phyloP scores from a whole-genome alignment of 805 yeast genomes.

The Priceomyces fermenticarens region DNA sequence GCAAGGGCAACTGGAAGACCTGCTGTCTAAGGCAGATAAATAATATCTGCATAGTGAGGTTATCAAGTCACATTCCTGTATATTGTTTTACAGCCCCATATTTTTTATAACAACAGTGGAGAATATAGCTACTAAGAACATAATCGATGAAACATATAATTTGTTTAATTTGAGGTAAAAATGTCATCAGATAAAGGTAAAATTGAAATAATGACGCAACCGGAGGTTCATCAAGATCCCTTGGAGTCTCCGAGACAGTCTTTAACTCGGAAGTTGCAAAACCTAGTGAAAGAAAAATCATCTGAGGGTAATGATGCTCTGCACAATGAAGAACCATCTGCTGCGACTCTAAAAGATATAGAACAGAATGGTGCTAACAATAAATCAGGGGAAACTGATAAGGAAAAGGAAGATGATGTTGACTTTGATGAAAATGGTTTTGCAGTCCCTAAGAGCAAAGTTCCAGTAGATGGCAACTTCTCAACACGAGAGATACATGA shows the following conservation, averaged over 20 bases:
- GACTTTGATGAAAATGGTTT: slow-evolving; percentile 33
- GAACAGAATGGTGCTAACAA: neutral
- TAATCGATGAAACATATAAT: too few species aligned
- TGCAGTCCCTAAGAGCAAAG: slow-evolving; percentile 33
- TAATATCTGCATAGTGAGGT: too few species aligned
- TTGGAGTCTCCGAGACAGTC: slow-evolving; percentile 6
- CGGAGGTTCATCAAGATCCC: slow-evolving; percentile 13
- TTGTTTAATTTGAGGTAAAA: too few species aligned
- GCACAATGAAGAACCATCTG: neutral
- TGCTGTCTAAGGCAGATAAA: too few species aligned
- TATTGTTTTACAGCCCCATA: too few species aligned
- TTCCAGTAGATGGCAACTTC: slow-evolving; percentile 41
- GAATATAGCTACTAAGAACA: too few species aligned
- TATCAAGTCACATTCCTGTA: too few species aligned
- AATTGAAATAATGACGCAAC: slow-evolving; percentile 23
- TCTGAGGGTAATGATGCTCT: neutral
- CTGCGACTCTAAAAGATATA: slow-evolving; percentile 4
- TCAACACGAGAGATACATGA: slow-evolving; percentile 30
- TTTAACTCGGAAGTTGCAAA: slow-evolving; percentile 23
- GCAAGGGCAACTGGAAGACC: slow-evolving; percentile 10
- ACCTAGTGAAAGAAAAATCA: slow-evolving; percentile 14
- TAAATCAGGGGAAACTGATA: neutral
- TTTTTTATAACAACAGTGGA: too few species aligned
- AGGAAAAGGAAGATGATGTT: slow-evolving; percentile 5
- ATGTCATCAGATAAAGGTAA: slow-evolving; percentile 10